Evolutionary conservation across 1,139 yeast genomes (phyloP), one percentile per base, ranked within the genome.

Genomic region (Taphrina wiesneri): DNA sequence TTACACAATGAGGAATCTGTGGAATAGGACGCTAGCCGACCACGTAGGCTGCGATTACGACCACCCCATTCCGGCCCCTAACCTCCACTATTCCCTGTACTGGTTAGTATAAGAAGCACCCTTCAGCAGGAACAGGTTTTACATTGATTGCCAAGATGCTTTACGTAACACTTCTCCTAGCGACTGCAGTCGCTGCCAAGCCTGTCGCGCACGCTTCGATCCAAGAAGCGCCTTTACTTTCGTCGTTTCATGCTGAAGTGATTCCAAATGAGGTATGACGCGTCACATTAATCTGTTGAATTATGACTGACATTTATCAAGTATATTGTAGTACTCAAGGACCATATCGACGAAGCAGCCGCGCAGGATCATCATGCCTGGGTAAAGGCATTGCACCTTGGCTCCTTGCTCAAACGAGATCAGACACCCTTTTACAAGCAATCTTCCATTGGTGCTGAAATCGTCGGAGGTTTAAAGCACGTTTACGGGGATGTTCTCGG

Each of bases 261-360:
- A 60, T 60, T n/a, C 64, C 64, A n/a, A 51, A 60, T 25, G 57
- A 60, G 51, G 64, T 60, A 53, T 53, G 64, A 52, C 57, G 51
- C 54, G 53, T 49, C 46, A 26, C 19, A 6, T 26, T 5, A n/a
- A 13, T 15, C 41, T 2, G 19, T 9, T 9, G n/a, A 1, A 9
- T 21, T 7, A 23, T 21, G 41, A 32, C 36, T 34, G 5, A 52
- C 36, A 25, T 19, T 51, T 17, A 13, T 23, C 5, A 21, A 65
- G 63, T 91, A 89, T 79, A 88, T 91, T 70, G 77, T 86, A 70
- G 90, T 89, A 59, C 85, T 90, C 79, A 90, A 89, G 80, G 83
- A 84, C 62, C 83, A 80, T 63, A 79, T 85, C 56, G 74, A 81
- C 34, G 75, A 79, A 26, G 83, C 83, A 46, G 82, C 82, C 68